These are phyloP conservation scores for Eleusine indica DNA, from an alignment of 176 grass and related monocot genomes.

Conservation along the genomic window DNA sequence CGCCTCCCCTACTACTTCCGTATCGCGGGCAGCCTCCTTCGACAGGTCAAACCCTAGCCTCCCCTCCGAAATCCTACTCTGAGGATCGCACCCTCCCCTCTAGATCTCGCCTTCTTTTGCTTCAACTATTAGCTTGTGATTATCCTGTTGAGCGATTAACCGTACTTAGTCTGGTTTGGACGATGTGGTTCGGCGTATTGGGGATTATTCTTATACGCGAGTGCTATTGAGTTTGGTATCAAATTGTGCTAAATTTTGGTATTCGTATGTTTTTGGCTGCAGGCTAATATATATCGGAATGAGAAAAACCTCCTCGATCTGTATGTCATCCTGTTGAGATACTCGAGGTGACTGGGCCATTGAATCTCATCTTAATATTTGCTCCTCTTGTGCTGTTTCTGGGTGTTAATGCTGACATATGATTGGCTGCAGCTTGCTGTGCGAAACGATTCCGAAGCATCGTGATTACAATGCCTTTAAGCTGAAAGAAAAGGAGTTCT, in stretches of 20 bases:
- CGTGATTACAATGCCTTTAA: constrained; percentile 69
- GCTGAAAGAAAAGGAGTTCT: constrained; percentile 56
- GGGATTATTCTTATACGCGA: constrained; percentile 26
- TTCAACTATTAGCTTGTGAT: background rate
- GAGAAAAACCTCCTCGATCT: constrained; percentile 93
- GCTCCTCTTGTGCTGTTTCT: constrained; percentile 15
- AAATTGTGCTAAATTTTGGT: constrained; percentile 37
- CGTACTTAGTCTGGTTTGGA: background rate
- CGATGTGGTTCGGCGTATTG: constrained; percentile 28
- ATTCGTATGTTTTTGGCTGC: constrained; percentile 27
- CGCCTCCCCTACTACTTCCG: constrained; percentile 91
- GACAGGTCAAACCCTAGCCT: constrained; percentile 67
- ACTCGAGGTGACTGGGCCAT: constrained; percentile 63
- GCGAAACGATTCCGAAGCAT: constrained; percentile 92
- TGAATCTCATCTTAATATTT: constrained; percentile 31
- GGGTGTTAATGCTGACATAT: constrained; percentile 9
- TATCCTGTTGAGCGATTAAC: background rate
- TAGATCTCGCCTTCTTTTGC: constrained; percentile 30
- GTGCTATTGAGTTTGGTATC: background rate
- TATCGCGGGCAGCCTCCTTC: constrained; percentile 83
- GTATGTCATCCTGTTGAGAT: constrained; percentile 93
- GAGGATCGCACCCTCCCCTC: background rate
- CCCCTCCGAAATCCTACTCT: background rate
- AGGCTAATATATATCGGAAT: constrained; percentile 94
- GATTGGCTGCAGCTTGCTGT: constrained; percentile 71